Base-by-base conservation (phyloP, 192 early-diverging fungal genomes). In the Thamnidium elegans region DNA sequence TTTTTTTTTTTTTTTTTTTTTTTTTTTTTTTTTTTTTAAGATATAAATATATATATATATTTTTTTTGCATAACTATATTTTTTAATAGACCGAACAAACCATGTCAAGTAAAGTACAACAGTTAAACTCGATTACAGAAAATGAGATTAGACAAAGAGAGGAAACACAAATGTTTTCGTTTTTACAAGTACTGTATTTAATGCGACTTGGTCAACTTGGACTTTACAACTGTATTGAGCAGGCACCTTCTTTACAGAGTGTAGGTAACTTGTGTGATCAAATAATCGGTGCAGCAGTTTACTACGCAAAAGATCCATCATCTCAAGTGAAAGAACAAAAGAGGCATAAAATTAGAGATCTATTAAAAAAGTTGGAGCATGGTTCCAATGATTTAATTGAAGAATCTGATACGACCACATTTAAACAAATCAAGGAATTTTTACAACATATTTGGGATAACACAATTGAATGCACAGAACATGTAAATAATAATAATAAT, bases 141-240 rank as follows among this genome's bases (percentile, higher is more conserved):
- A 13, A 20, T 4, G 61, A 63, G 2, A 31, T 26, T 0, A 51
- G 39, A 36, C 13, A 21, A 21, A 51, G 48, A 3, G 47, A 31
- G 1, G 61, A 52, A 8, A 42, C 32, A 3, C 61, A 63, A 15
- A 43, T 36, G 1, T 3, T 64, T 31, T 30, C 19, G 2, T 13
- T 64, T 14, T 39, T 64, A 44, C 63, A 54, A 8, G 43, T 64
- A 39, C 54, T 64, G 7, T 64, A 55, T 43, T 31, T 64, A 17
- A 46, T 64, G 1, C 31, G 63, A 42, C n/a, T 64, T 15, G 63
- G 50, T 8, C 63, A 64, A n/a, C 63, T 53, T 44, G 63, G 63
- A 0, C 23, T 64, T 2, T 54, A 53, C 30, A 20, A 34, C 10
- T 8, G 36, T 3, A 42, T 53, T 11, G 17, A 42, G 2, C 63